These are phyloP conservation scores for Populus simonii DNA, from an alignment of 345 rosid genomes.

Conservation along the genomic window DNA sequence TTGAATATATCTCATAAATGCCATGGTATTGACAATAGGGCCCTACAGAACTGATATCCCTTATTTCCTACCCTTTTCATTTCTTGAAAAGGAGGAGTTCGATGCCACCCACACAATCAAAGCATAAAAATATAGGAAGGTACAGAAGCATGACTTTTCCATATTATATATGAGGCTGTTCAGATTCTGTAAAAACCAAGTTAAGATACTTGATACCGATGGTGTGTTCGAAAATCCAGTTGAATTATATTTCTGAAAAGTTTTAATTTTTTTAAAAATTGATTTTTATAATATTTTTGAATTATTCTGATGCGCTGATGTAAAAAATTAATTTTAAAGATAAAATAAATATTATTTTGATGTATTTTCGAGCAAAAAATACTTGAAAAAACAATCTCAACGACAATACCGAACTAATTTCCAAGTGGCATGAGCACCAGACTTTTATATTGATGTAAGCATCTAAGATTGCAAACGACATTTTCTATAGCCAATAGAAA, in stretches of 20 bases:
- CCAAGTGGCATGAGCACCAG: no score
- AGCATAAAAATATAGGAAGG: not conserved
- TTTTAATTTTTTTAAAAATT: no score
- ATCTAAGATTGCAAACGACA: no score
- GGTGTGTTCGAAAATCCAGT: no score
- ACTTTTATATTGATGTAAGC: no score
- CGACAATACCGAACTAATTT: accelerated
- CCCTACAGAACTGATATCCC: not conserved
- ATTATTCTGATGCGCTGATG: accelerated
- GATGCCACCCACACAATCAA: slow-evolving; percentile 26
- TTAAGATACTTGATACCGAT: slow-evolving; percentile 9
- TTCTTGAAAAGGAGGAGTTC: slow-evolving; percentile 29
- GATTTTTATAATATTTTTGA: no score
- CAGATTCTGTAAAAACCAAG: slow-evolving; percentile 18
- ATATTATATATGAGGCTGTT: not conserved
- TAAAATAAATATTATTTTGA: no score
- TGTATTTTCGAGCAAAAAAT: accelerated
- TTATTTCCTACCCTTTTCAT: slow-evolving; percentile 5
- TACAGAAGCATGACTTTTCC: not conserved
- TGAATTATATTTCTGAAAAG: no score
- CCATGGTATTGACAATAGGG: slow-evolving; percentile 16
- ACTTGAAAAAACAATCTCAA: accelerated
- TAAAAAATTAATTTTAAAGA: no score
- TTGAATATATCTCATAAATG: slow-evolving; percentile 19
- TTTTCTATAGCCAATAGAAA: no score